Percentiles rank a stretch among this genome's conserved stretches.
Evolutionary conservation across 768 basidiomycete genomes (phyloP).

Genomic region (Boletus tomentosulus): DNA sequence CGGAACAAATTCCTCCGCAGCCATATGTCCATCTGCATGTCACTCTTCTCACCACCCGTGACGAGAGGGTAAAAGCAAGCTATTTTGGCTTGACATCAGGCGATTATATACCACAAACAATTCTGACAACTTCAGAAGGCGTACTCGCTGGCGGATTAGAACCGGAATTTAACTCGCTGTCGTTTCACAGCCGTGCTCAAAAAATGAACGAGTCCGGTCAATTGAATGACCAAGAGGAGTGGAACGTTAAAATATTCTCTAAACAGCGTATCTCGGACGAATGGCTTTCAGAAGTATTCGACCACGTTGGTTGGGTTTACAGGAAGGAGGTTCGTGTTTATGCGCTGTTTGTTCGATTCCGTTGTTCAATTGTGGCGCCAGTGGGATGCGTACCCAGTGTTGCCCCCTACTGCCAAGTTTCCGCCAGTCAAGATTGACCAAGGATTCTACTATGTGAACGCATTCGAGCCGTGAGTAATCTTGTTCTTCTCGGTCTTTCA

Average conservation of each 20-base stretch:
- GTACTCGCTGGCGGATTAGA: slow-evolving; percentile 47
- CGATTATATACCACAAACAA: slow-evolving; percentile 49
- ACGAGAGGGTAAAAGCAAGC: slow-evolving; percentile 50
- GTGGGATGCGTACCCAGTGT: slow-evolving; percentile 80
- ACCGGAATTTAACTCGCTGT: slow-evolving; percentile 85
- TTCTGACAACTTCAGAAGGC: slow-evolving; percentile 74
- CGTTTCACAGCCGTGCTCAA: slow-evolving; percentile 63
- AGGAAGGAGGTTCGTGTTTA: slow-evolving; percentile 60
- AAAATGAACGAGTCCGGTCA: slow-evolving; percentile 23
- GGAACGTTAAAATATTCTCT: slow-evolving; percentile 89
- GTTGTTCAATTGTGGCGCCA: slow-evolving; percentile 26
- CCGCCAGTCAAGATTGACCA: slow-evolving; percentile 74
- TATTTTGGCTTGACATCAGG: slow-evolving; percentile 61
- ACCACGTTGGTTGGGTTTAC: slow-evolving; percentile 73
- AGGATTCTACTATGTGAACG: slow-evolving; percentile 87
- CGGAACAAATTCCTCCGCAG: slow-evolving; percentile 56
- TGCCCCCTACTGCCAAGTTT: slow-evolving; percentile 62
- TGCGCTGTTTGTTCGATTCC: neutral
- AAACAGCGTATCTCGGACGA: slow-evolving; percentile 57
- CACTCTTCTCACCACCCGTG: slow-evolving; percentile 80
- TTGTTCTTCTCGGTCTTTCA: neutral
- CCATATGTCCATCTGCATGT: slow-evolving; percentile 86
- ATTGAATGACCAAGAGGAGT: slow-evolving; percentile 36
- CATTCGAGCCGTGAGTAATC: slow-evolving; percentile 77
- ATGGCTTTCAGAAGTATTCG: slow-evolving; percentile 67